phyloP scores from a whole-genome alignment of 371 early-diverging fungal genomes.

The Catenaria anguillulae region DNA sequence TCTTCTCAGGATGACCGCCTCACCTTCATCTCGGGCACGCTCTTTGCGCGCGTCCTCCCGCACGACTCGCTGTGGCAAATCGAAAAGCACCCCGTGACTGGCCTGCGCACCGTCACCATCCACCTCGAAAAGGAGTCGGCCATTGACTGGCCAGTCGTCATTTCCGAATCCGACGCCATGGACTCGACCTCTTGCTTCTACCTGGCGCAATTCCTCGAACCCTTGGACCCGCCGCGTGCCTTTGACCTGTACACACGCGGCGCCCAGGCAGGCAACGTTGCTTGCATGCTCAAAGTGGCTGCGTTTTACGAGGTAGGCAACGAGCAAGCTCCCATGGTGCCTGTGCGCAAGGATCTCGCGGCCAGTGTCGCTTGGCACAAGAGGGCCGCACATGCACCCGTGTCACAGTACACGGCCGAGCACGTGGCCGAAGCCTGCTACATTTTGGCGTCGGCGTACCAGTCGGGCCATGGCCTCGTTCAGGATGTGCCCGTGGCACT shows the following conservation, averaged over 20 bases:
- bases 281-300: background rate
- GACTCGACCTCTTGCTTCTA: background rate
- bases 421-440: background rate
- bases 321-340: background rate
- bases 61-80: constrained; percentile 33
- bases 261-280: background rate
- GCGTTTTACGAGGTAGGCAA: constrained; percentile 4
- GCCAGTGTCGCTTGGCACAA: no score
- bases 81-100: constrained; percentile 11
- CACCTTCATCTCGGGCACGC: background rate
- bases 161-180: background rate
- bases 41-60: constrained; percentile 29
- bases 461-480: background rate
- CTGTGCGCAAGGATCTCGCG: background rate
- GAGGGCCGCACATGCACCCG: background rate
- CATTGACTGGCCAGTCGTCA: background rate
- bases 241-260: background rate
- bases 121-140: background rate
- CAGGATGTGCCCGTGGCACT: background rate
- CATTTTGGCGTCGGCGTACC: background rate
- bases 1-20: no score
- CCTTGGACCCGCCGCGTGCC: background rate
- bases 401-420: background rate
- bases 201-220: background rate
- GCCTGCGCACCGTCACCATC: background rate